phyloP scores from a whole-genome alignment of 805 yeast species.

The Pichia phayaonensis region DNA sequence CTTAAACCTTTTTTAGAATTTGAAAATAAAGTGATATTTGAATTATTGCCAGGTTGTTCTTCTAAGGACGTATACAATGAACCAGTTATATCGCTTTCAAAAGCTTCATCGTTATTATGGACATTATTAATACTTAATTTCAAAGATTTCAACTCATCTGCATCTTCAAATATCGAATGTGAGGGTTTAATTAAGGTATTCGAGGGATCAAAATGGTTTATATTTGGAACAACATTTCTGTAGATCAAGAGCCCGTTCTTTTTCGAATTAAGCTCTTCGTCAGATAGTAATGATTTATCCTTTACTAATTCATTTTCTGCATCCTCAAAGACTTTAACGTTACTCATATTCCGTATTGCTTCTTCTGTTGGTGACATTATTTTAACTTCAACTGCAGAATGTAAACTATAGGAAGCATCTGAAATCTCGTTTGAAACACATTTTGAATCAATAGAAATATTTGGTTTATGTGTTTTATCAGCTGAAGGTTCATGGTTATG shows the following conservation, averaged over 20 bases:
- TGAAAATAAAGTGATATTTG: background rate
- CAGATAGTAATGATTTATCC: background rate
- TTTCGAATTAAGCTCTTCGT: background rate
- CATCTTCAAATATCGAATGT: slow-evolving; percentile 23
- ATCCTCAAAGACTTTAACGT: slow-evolving; percentile 24
- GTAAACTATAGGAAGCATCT: slow-evolving; percentile 25
- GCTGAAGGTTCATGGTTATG: slow-evolving; percentile 3
- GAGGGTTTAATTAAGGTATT: background rate
- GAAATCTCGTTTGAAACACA: slow-evolving; percentile 16
- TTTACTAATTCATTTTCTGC: slow-evolving; percentile 16
- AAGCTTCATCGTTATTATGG: slow-evolving; percentile 6
- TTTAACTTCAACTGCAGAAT: slow-evolving; percentile 27
- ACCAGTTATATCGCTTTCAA: slow-evolving; percentile 5
- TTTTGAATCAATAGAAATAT: slow-evolving; percentile 20
- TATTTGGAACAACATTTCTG: slow-evolving; percentile 22
- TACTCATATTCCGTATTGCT: slow-evolving; percentile 12
- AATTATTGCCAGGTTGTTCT: background rate
- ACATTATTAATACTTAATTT: background rate
- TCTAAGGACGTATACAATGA: slow-evolving; percentile 6
- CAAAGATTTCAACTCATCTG: slow-evolving; percentile 14
- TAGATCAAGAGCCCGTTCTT: slow-evolving; percentile 17
- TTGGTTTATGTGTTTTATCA: slow-evolving; percentile 15
- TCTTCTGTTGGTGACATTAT: slow-evolving; percentile 19
- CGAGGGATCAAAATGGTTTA: slow-evolving; percentile 6
- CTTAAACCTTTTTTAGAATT: background rate